Conservation (phyloP, 176 grass and related monocot genomes). For the Stipa capillata region DNA sequence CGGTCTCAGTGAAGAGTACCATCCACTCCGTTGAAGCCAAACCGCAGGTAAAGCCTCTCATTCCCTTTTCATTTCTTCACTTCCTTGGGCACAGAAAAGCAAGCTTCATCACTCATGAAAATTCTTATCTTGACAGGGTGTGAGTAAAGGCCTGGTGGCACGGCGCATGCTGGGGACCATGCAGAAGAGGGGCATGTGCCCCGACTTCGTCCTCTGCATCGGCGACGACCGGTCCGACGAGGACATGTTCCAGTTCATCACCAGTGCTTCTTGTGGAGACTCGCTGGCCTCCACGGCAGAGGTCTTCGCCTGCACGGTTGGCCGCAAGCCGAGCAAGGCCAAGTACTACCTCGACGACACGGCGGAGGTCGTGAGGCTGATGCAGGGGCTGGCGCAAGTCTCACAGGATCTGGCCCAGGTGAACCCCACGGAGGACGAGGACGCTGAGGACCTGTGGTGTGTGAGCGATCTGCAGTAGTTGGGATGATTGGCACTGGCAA, state of each 20-base stretch:
- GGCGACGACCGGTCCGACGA: conserved; percentile 90
- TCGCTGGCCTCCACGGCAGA: conserved; percentile 43
- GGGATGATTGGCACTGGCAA: no score
- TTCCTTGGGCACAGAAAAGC: background rate
- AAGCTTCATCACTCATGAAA: background rate
- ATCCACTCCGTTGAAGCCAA: conserved; percentile 66
- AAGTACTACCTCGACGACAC: conserved; percentile 88
- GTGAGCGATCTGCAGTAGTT: background rate
- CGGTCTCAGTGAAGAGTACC: conserved; percentile 78
- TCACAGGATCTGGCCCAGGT: conserved; percentile 47
- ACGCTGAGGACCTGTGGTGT: background rate
- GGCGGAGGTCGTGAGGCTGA: conserved; percentile 76
- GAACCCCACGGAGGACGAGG: background rate
- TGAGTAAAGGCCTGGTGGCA: conserved; percentile 77
- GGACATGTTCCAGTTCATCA: conserved; percentile 93
- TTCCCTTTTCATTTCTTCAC: background rate
- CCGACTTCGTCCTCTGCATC: conserved; percentile 83
- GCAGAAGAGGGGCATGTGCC: conserved; percentile 38
- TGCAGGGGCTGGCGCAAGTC: conserved; percentile 73
- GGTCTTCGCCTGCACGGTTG: conserved; percentile 89
- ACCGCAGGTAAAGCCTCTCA: conserved; percentile 49
- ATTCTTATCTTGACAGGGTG: conserved; percentile 42
- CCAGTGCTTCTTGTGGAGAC: conserved; percentile 16
- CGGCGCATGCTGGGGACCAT: conserved; percentile 46
- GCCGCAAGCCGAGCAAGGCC: conserved; percentile 83